Conservation (phyloP, 1,139 yeast genomes). For the Ashbya aceris region DNA sequence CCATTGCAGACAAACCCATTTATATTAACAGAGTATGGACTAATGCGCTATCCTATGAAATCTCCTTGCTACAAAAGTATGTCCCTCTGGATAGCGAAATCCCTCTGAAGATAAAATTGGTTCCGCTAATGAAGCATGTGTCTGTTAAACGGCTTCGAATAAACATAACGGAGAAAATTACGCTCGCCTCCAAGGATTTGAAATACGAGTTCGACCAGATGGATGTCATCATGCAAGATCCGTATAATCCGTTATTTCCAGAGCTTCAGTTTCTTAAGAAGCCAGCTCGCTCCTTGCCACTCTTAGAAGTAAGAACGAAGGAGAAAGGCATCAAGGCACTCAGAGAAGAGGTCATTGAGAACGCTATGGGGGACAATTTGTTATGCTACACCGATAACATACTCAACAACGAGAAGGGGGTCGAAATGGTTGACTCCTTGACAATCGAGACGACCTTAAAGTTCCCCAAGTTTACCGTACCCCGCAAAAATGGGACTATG, state of each 20-base stretch:
- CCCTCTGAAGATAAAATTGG: constrained; percentile 54
- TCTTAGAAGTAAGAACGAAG: constrained; percentile 54
- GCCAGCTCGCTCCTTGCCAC: constrained; percentile 46
- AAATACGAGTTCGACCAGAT: constrained; percentile 51
- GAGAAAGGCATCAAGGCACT: constrained; percentile 38
- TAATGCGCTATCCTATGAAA: constrained; percentile 65
- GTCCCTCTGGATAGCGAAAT: constrained; percentile 60
- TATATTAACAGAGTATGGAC: constrained; percentile 80
- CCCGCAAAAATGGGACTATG: constrained; percentile 21
- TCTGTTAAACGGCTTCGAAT: constrained; percentile 63
- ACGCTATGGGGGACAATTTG: constrained; percentile 52
- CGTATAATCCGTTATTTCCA: constrained; percentile 31
- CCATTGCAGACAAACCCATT: constrained; percentile 71
- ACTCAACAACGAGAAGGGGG: constrained; percentile 7
- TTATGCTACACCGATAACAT: constrained; percentile 40
- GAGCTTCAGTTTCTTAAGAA: constrained; percentile 21
- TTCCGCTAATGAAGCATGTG: constrained; percentile 63
- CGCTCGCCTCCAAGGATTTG: constrained; percentile 51
- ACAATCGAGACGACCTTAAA: constrained; percentile 22
- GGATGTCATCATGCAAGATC: constrained; percentile 31
- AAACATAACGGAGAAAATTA: constrained; percentile 61
- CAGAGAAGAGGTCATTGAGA: constrained; percentile 55
- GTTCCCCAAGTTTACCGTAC: constrained; percentile 27
- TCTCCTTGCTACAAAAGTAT: constrained; percentile 67
- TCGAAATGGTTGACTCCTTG: constrained; percentile 31